Base-by-base conservation (phyloP, 352 stramenopile species). In the Globisporangium nunn region DNA sequence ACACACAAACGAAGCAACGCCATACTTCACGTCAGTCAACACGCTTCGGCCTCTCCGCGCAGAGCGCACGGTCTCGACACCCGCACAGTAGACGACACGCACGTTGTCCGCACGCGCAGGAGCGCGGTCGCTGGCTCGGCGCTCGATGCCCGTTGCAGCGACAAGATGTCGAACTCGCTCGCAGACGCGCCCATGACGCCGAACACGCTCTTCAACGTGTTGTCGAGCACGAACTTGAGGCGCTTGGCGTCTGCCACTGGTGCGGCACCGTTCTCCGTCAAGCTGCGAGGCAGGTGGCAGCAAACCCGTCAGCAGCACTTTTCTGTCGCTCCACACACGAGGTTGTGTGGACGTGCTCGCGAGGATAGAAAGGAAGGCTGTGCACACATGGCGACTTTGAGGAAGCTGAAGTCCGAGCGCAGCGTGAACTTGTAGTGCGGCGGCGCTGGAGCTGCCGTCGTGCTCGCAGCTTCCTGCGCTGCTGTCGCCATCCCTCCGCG, bases 381-480 rank as follows among this genome's bases (percentile, higher is more conserved):
- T 46, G 41, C 75, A n/a, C 64, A 90, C 81, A 92, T 85, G 48
- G 66, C 75, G 46, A 92, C 72, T 56, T 72, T 80, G 55, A 92
- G 43, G 53, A 80, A 90, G 45, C 35, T 70, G 61, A 80, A 66
- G 31, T 78, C 54, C 33, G 61, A 62, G 47, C 56, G 67, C 62
- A 90, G 65, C 30, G 68, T 82, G 64, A 92, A 90, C 71, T 92
- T 92, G 75, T 85, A 75, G 56, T 92, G 81, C 50, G 73, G 66
- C 29, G 54, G 11, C 7, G 49, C 44, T 44, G 52, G 28, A 14
- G 52, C 15, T 10, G 44, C 30, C 12, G 23, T 6, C 35, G 10
- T 23, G 6, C 11, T 41, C 30, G 37, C 33, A 2, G 7, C 17
- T 35, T 1, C 30, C 12, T 23, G 8, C 10, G n/a, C 18, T 30